Evolutionary conservation across 495 filamentous ascomycete species (phyloP).

Genomic region (Copromyces sp.): DNA sequence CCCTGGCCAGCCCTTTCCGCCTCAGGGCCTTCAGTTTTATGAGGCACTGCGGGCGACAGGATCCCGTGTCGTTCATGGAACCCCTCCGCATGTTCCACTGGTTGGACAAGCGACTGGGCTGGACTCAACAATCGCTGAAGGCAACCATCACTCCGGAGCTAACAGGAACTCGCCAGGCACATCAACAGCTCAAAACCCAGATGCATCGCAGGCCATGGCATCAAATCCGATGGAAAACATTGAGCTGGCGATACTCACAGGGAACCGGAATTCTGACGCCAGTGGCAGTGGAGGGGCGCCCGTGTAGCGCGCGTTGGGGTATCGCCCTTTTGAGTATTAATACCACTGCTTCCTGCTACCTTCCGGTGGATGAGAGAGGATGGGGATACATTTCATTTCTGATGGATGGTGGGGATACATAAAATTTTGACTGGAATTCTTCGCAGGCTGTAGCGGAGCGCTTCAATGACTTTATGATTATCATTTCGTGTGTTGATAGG

Average conservation of each 20-base stretch:
- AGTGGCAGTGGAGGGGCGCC: neutral
- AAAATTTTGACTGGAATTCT: neutral
- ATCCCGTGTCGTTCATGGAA: neutral
- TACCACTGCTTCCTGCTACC: neutral
- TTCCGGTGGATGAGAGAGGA: neutral
- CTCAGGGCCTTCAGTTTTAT: conserved; percentile 1
- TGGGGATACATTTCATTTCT: neutral
- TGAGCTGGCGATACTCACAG: neutral
- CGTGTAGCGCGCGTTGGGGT: neutral
- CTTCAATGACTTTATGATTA: neutral
- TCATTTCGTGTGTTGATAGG: neutral
- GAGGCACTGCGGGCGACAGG: neutral
- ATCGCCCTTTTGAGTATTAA: neutral
- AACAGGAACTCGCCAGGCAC: neutral
- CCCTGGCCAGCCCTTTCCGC: conserved; percentile 7
- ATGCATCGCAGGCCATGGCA: neutral
- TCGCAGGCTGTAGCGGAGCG: neutral
- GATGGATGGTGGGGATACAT: neutral
- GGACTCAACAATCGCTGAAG: neutral
- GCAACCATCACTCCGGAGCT: neutral
- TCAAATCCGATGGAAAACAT: neutral
- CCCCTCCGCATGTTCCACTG: neutral
- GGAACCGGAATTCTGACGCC: neutral
- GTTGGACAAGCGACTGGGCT: neutral
- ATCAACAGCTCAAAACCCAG: neutral